A percentile compares a stretch with the other conserved stretches of the same genome.
These are phyloP conservation scores for Imleria badia DNA, from an alignment of 768 basidiomycete species.

Conservation along the genomic window DNA sequence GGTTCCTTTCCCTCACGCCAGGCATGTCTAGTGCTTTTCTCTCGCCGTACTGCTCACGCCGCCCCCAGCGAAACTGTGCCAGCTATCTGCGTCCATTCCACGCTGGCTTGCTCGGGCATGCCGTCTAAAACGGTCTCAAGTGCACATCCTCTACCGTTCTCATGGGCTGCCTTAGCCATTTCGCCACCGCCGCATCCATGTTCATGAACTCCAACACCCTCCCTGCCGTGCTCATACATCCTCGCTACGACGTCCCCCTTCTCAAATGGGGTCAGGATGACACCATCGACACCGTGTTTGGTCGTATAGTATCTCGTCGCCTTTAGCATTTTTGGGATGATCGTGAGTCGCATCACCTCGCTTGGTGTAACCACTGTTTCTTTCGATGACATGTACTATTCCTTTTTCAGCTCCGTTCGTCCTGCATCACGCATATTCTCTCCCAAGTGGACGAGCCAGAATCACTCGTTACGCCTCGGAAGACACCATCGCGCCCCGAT, in stretches of 20 bases:
- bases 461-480: conserved; percentile 16
- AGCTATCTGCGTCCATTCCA: too few species aligned
- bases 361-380: too few species aligned
- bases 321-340: conserved; percentile 94
- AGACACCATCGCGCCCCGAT: conserved; percentile 12
- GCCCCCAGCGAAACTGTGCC: too few species aligned
- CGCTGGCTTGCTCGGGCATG: too few species aligned
- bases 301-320: conserved; percentile 87
- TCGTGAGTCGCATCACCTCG: conserved; percentile 51
- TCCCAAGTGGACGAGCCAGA: conserved; percentile 43
- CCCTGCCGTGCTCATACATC: conserved; percentile 92
- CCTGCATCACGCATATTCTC: conserved; percentile 83
- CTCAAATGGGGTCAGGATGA: conserved; percentile 83
- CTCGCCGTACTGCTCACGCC: too few species aligned
- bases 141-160: too few species aligned
- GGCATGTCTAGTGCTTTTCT: too few species aligned
- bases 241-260: conserved; percentile 77
- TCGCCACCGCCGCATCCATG: too few species aligned
- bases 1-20: too few species aligned
- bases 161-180: too few species aligned
- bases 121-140: conserved; percentile 74
- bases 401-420: conserved; percentile 75
- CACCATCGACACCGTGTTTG: conserved; percentile 84
- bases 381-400: too few species aligned
- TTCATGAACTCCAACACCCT: too few species aligned